These are phyloP conservation scores for Dactylellina drechsleri DNA, from an alignment of 2,329 filamentous ascomycete genomes.

Conservation along the genomic window DNA sequence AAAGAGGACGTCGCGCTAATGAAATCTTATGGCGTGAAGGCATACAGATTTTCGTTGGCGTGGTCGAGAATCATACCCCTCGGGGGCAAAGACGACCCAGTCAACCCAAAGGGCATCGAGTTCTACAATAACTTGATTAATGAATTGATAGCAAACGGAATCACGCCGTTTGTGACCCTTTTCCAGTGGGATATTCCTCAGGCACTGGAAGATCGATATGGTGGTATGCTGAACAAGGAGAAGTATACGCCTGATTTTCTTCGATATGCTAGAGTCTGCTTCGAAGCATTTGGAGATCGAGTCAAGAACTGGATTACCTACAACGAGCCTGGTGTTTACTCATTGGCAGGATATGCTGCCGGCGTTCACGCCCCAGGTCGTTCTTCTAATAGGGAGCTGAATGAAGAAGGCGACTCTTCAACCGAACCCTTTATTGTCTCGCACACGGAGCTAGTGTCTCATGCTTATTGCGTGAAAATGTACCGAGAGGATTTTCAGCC, in stretches of 20 bases:
- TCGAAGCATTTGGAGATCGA: slow-evolving; percentile 68
- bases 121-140: slow-evolving; percentile 72
- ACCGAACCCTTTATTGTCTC: slow-evolving; percentile 62
- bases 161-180: slow-evolving; percentile 71
- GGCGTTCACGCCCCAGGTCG: slow-evolving; percentile 61
- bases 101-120: slow-evolving; percentile 70
- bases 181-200: slow-evolving; percentile 75
- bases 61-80: slow-evolving; percentile 74
- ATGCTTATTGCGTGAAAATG: slow-evolving; percentile 61
- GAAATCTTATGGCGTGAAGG: slow-evolving; percentile 69
- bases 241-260: slow-evolving; percentile 71
- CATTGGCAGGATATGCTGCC: slow-evolving; percentile 61
- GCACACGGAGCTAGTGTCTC: slow-evolving; percentile 62
- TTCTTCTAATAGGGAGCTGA: slow-evolving; percentile 60
- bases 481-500: slow-evolving; percentile 63
- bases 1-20: slow-evolving; percentile 70
- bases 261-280: slow-evolving; percentile 70
- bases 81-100: slow-evolving; percentile 71
- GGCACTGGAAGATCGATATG: slow-evolving; percentile 70
- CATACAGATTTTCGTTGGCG: slow-evolving; percentile 73
- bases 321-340: slow-evolving; percentile 61
- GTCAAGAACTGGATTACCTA: slow-evolving; percentile 71
- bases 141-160: slow-evolving; percentile 68
- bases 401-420: slow-evolving; percentile 60
- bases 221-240: slow-evolving; percentile 71